Percentiles rank a stretch among this genome's conserved stretches.
phyloP scores from a whole-genome alignment of 495 filamentous ascomycete genomes.

The Chaetomium fimeti region DNA sequence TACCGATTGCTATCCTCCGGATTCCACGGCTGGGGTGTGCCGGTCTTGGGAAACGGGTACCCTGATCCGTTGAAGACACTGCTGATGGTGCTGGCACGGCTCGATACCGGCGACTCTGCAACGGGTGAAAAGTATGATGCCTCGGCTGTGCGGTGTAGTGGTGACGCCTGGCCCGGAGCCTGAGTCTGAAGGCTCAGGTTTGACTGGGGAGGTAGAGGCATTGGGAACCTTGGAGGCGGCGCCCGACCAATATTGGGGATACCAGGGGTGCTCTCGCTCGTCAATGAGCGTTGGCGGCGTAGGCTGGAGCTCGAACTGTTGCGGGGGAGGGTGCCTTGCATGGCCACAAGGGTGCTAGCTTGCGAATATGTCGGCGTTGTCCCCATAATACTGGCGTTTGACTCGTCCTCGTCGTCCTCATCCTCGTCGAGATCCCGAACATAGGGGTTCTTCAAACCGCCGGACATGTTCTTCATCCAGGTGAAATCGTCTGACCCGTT shows the following conservation, averaged over 20 bases:
- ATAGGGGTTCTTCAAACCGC: conserved; percentile 71
- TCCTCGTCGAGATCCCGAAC: conserved; percentile 75
- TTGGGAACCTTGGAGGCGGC: conserved; percentile 67
- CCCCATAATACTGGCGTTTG: conserved; percentile 25
- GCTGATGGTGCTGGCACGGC: conserved; percentile 66
- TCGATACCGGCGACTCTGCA: conserved; percentile 77
- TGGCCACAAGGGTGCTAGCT: conserved; percentile 23
- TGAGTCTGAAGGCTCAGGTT: conserved; percentile 72
- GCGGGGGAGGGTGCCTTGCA: conserved; percentile 58
- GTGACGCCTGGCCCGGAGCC: conserved; percentile 42
- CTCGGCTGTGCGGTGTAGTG: conserved; percentile 54
- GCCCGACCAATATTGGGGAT: conserved; percentile 48
- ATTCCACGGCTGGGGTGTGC: conserved; percentile 58
- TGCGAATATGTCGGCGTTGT: conserved; percentile 23
- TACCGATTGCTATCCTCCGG: conserved; percentile 73
- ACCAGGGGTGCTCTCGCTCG: conserved; percentile 63
- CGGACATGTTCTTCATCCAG: conserved; percentile 64
- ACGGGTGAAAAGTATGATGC: conserved; percentile 87
- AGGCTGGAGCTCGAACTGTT: conserved; percentile 80
- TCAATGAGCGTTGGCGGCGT: conserved; percentile 75
- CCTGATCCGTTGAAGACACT: conserved; percentile 59
- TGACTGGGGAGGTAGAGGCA: conserved; percentile 57
- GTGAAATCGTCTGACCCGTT: conserved; percentile 62
- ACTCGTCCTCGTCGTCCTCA: conserved; percentile 69
- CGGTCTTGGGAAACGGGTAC: conserved; percentile 77